Evolutionary conservation across 2,329 filamentous ascomycete genomes (phyloP).

Genomic region (Aspergillus calidoustus): DNA sequence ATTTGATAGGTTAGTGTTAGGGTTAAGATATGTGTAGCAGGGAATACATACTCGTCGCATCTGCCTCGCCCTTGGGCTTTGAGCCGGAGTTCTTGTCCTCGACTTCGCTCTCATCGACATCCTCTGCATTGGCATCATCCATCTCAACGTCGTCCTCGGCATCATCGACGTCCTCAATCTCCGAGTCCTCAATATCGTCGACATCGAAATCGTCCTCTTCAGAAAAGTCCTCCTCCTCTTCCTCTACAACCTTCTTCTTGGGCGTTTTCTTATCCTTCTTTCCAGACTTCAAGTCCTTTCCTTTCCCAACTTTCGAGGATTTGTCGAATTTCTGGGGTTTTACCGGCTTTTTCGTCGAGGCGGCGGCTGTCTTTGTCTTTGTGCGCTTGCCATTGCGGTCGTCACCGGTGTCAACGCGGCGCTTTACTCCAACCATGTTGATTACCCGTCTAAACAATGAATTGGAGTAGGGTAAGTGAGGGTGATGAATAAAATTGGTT

Average conservation of each 20-base stretch:
- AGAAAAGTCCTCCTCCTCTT: conserved; percentile 53
- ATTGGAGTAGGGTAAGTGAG: neutral
- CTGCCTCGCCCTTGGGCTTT: conserved; percentile 25
- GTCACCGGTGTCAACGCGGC: conserved; percentile 42
- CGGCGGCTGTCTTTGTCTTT: conserved; percentile 34
- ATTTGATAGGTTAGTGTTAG: conserved; percentile 11
- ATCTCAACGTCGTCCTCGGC: conserved; percentile 56
- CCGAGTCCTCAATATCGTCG: conserved; percentile 53
- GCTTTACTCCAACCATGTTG: conserved; percentile 48
- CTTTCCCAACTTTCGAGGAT: conserved; percentile 25
- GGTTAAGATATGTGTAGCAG: neutral
- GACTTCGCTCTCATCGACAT: conserved; percentile 31
- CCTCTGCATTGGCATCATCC: conserved; percentile 43
- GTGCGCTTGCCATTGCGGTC: conserved; percentile 47
- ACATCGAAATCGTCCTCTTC: conserved; percentile 62
- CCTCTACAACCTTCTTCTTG: conserved; percentile 42
- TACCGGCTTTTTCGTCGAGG: conserved; percentile 32
- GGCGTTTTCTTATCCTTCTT: conserved; percentile 40
- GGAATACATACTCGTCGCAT: conserved; percentile 34
- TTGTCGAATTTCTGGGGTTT: conserved; percentile 32
- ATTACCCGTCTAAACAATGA: conserved; percentile 14
- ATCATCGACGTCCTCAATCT: conserved; percentile 52
- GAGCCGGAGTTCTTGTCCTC: neutral
- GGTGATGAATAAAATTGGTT: neutral
- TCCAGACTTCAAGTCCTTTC: conserved; percentile 36